Base-by-base conservation (phyloP, 1,139 yeast species). In the Hyphopichia burtonii region DNA sequence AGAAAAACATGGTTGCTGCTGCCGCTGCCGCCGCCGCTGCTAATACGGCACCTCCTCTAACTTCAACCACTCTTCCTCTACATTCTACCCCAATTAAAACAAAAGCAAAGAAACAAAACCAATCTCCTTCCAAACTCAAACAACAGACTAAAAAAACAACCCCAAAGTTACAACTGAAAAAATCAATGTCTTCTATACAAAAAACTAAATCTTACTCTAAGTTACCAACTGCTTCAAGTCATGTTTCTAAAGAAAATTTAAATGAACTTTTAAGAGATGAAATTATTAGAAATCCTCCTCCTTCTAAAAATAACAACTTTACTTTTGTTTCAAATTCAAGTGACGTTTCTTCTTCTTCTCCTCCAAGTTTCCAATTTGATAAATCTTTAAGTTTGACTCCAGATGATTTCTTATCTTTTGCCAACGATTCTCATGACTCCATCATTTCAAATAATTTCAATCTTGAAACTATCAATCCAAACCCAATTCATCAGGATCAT, bases 11-110 rank as follows among this genome's bases (percentile, higher is more conserved):
- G 23, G 32, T 42, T 25, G 33, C 44, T 30, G 18, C 41, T 30
- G 17, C 38, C 22, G 37, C 38, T 23, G 40, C 44, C 23, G n/a
- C 44, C 36, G 27, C 42, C 20, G 36, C 33, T 22, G 28, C 38
- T 17, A 30, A 14, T 30, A 30, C 16, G n/a, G 32, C 32, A 30
- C 15, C 28, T 11, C 28, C 28, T 9, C 11, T 42, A 3, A 37
- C 38, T 16, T 34, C 30, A 20, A 36, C 34, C 12, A 31, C 39
- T 23, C 8, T 27, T 25, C 31, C 18, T 11, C 20, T 40, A 15
- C 17, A 36, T 30, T 36, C 38, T 4, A n/a, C 23, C 18, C 38
- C 32, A 4, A 25, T 36, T 19, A 27, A 17, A 28, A 17, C 38
- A 7, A 23, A 15, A 15, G 15, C 31, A 4, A 16, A 31, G 39